These are phyloP conservation scores for Fomes fomentarius DNA, from an alignment of 1,284 basidiomycete species.

Conservation along the genomic window DNA sequence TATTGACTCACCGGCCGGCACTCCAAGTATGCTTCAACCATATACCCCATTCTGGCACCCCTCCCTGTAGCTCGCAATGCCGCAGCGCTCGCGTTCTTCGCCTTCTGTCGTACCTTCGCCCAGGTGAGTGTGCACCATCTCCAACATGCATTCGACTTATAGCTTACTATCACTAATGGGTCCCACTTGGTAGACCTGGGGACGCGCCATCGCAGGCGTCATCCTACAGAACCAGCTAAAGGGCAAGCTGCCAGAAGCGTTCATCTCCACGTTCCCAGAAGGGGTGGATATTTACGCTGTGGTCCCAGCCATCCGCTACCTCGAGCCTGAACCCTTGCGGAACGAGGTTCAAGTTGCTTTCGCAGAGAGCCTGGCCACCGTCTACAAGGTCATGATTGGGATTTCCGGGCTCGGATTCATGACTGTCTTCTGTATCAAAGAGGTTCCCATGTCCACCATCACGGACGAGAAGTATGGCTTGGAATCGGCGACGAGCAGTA, in stretches of 20 bases:
- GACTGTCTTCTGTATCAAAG: constrained; percentile 35
- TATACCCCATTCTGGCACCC: constrained; percentile 40
- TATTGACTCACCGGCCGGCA: not conserved
- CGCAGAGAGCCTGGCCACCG: constrained; percentile 32
- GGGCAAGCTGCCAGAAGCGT: constrained; percentile 35
- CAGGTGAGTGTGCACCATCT: too few relatives aligned
- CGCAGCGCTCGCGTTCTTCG: constrained; percentile 35
- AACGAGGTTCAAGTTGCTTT: constrained; percentile 38
- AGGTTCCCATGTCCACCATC: constrained; percentile 34
- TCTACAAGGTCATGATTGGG: constrained; percentile 42
- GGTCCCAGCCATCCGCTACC: constrained; percentile 38
- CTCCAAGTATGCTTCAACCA: constrained; percentile 26
- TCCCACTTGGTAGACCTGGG: constrained; percentile 36
- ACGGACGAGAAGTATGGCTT: constrained; percentile 35
- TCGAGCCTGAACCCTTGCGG: constrained; percentile 37
- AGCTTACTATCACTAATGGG: not conserved
- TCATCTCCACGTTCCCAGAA: constrained; percentile 34
- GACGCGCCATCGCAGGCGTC: constrained; percentile 40
- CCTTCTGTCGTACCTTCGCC: constrained; percentile 35
- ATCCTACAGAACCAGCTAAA: constrained; percentile 45
- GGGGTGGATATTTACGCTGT: constrained; percentile 39
- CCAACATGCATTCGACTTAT: not conserved
- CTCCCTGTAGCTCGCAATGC: constrained; percentile 33
- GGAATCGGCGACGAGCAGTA: not conserved
- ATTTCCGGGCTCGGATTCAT: constrained; percentile 37